Conservation (phyloP, 169 alveolate genomes). For the Eimeria praecox region DNA sequence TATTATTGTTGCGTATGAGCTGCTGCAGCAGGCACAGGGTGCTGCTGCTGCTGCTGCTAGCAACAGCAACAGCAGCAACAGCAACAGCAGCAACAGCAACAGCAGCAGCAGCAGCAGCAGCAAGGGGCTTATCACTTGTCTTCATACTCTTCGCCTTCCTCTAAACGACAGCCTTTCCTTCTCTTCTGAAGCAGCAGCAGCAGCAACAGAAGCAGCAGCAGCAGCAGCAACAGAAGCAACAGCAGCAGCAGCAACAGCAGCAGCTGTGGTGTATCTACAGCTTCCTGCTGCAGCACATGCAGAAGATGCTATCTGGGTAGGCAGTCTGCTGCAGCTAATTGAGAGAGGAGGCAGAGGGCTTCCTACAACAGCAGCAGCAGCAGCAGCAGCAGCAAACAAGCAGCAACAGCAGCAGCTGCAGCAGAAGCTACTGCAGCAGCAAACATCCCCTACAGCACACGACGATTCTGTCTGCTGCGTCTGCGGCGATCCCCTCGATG, state of each 20-base stretch:
- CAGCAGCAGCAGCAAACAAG: not conserved
- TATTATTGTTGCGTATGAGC: not conserved
- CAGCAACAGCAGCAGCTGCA: slow-evolving; percentile 19
- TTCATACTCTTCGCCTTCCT: not conserved
- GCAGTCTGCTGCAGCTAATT: slow-evolving; percentile 37
- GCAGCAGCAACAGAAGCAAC: not conserved
- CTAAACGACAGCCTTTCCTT: no score
- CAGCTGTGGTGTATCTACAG: slow-evolving; percentile 20
- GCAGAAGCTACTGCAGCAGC: no score
- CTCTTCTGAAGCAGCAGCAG: no score
- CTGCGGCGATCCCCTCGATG: not conserved
- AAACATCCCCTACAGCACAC: not conserved
- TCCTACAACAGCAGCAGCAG: not conserved
- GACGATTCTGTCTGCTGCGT: not conserved
- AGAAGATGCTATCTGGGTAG: slow-evolving; percentile 26
- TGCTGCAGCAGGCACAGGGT: not conserved
- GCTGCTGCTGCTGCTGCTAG: slow-evolving; percentile 5
- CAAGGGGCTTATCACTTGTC: not conserved
- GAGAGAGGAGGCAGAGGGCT: not conserved
- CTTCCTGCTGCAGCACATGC: not conserved
- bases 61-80: no score
- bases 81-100: no score
- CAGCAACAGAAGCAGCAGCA: not conserved
- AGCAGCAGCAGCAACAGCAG: slow-evolving; percentile 27
- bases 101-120: not conserved